These are phyloP conservation scores for Helianthus tuberosus DNA, from an alignment of 129 eudicot species.

Conservation along the genomic window DNA sequence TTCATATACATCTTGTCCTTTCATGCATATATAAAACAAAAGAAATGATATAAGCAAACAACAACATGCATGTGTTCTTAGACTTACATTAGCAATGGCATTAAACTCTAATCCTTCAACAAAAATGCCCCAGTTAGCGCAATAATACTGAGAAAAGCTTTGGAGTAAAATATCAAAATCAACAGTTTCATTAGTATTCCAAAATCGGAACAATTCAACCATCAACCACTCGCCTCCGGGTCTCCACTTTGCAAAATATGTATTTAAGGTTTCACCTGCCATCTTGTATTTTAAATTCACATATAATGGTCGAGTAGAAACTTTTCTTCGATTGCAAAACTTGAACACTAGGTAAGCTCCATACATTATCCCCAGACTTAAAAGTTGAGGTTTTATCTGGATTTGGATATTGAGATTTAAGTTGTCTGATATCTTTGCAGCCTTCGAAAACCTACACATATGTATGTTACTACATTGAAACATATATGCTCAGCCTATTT, in stretches of 20 bases:
- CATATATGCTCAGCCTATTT: not conserved
- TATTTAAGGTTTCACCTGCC: slow-evolving; percentile 29
- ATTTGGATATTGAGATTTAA: slow-evolving; percentile 32
- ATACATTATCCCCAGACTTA: slow-evolving; percentile 16
- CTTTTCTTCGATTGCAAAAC: slow-evolving; percentile 35
- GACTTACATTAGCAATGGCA: slow-evolving; percentile 20
- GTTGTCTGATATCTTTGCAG: slow-evolving; percentile 32
- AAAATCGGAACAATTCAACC: slow-evolving; percentile 25
- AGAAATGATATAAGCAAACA: not conserved
- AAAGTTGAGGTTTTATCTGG: slow-evolving; percentile 20
- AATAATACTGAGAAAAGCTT: slow-evolving; percentile 31
- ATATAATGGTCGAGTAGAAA: slow-evolving; percentile 24
- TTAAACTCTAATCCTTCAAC: slow-evolving; percentile 31
- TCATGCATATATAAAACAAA: not conserved
- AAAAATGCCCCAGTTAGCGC: slow-evolving; percentile 23
- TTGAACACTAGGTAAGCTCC: slow-evolving; percentile 39
- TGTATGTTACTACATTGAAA: not conserved
- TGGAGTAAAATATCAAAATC: slow-evolving; percentile 24
- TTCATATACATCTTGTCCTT: too few relatives aligned
- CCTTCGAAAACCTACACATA: slow-evolving; percentile 31
- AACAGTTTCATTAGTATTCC: slow-evolving; percentile 18
- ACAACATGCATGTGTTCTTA: not conserved
- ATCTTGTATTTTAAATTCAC: slow-evolving; percentile 35
- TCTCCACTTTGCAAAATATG: slow-evolving; percentile 35
- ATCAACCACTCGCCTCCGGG: slow-evolving; percentile 25